Conservation (phyloP, 139 green algal genomes). For the Micromonas pusilla region DNA sequence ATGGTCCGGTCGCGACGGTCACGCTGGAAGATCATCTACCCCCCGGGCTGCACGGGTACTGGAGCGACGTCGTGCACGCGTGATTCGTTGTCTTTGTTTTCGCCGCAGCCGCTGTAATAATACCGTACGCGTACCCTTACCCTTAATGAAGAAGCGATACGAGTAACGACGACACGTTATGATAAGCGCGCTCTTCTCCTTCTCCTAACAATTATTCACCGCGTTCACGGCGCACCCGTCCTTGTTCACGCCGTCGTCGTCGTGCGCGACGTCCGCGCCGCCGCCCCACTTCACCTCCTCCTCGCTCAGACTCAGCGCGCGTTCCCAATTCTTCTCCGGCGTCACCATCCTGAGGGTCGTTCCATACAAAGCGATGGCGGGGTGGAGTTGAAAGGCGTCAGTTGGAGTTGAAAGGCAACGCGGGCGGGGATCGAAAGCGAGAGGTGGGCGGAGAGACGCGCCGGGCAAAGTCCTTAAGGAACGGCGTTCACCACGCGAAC, state of each 20-base stretch:
- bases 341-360: constrained; percentile 21
- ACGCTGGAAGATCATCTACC: constrained; percentile 11
- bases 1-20: not conserved
- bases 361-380: too few relatives aligned
- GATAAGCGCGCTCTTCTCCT: not conserved
- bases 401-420: too few relatives aligned
- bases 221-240: not conserved
- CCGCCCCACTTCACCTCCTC: not conserved
- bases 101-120: not conserved
- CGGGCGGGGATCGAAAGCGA: too few relatives aligned
- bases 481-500: too few relatives aligned
- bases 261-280: not conserved
- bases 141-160: not conserved
- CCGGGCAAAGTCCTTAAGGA: too few relatives aligned
- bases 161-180: not conserved
- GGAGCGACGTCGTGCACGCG: not conserved
- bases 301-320: not conserved
- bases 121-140: not conserved
- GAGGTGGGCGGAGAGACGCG: too few relatives aligned
- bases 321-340: constrained; percentile 10
- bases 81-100: not conserved
- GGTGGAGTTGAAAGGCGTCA: too few relatives aligned
- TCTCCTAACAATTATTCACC: not conserved
- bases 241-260: not conserved
- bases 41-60: constrained; percentile 6